Conservation (phyloP, 495 filamentous ascomycete genomes). For the Cercophora sp. region DNA sequence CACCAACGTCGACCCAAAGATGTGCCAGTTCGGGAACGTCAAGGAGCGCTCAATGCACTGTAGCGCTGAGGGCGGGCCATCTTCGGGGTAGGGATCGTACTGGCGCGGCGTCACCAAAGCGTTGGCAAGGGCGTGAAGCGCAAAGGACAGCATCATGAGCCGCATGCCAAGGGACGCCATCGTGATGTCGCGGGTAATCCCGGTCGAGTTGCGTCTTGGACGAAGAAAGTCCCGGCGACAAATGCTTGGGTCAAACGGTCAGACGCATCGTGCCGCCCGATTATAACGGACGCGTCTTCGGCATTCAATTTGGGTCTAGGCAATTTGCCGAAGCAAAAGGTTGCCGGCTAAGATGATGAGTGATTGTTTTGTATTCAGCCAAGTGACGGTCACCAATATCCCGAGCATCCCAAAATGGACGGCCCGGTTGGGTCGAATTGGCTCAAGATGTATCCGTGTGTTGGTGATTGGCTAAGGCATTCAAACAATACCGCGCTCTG, state of each 20-base stretch:
- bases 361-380: no score
- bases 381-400: no score
- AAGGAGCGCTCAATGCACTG: slow-evolving; percentile 23
- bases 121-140: slow-evolving; percentile 15
- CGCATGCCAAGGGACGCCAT: slow-evolving; percentile 3
- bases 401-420: no score
- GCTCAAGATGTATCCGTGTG: no score
- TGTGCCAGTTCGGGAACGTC: slow-evolving; percentile 15
- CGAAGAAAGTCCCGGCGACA: neutral
- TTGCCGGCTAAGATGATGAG: no score
- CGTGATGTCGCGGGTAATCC: neutral
- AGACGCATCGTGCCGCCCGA: no score
- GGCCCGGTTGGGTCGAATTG: no score
- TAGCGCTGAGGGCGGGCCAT: neutral
- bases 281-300: no score
- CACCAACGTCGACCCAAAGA: slow-evolving; percentile 18
- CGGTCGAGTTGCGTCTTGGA: neutral
- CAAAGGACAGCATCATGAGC: neutral
- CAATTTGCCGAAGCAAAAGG: no score
- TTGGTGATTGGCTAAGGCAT: no score
- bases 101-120: slow-evolving; percentile 7
- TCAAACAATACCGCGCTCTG: no score
- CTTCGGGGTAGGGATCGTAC: slow-evolving; percentile 16
- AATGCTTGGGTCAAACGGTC: neutral
- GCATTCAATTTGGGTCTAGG: no score